A percentile compares a stretch with the other conserved stretches of the same genome.
Conservation (phyloP, 352 stramenopile species). For the Phytophthora niederhauseri region DNA sequence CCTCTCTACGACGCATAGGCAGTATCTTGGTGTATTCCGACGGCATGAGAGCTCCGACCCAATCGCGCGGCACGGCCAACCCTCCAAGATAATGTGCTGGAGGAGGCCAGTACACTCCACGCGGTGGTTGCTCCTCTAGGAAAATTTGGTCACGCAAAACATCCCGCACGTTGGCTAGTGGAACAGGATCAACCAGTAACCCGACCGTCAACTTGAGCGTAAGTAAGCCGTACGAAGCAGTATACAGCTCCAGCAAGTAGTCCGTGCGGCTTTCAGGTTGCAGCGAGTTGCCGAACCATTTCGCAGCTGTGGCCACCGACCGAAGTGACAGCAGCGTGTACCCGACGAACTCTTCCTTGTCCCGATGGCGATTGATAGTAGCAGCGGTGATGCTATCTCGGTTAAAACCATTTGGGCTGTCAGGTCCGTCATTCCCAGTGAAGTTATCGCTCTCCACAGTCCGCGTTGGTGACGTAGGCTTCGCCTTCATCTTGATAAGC, state of each 20-base stretch:
- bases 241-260: conserved; percentile 73
- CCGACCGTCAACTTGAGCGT: conserved; percentile 82
- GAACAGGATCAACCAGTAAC: conserved; percentile 62
- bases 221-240: conserved; percentile 55
- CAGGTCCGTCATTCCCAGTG: background rate
- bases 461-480: conserved; percentile 11
- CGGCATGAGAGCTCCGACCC: conserved; percentile 66
- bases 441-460: background rate
- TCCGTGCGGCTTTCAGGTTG: conserved; percentile 58
- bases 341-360: conserved; percentile 52
- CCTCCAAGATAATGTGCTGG: conserved; percentile 48
- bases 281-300: conserved; percentile 62
- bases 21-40: conserved; percentile 75
- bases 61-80: conserved; percentile 60
- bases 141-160: conserved; percentile 55
- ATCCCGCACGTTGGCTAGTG: conserved; percentile 61
- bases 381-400: background rate
- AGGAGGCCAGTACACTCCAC: conserved; percentile 68
- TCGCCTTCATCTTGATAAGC: conserved; percentile 70
- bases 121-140: conserved; percentile 50
- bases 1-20: conserved; percentile 38
- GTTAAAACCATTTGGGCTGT: background rate
- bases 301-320: conserved; percentile 56
- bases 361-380: conserved; percentile 4
- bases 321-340: conserved; percentile 62